These are phyloP conservation scores for Epichloe coenophiala DNA, from an alignment of 2,329 filamentous ascomycete genomes.

Conservation along the genomic window DNA sequence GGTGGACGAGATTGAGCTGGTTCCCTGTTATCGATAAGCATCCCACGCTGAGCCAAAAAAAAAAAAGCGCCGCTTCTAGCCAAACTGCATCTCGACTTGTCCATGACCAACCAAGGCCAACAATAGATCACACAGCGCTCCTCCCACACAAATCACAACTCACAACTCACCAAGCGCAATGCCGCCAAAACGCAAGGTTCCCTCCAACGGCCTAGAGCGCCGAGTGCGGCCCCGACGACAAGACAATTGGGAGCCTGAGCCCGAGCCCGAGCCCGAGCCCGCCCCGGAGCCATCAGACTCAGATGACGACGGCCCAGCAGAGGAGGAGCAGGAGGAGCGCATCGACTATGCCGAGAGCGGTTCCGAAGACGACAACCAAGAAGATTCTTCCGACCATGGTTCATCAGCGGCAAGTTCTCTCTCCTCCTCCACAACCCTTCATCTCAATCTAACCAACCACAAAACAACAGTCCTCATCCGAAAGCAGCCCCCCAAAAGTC, in stretches of 20 bases:
- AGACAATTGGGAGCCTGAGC: conserved; percentile 26
- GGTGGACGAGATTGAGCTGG: too few relatives aligned
- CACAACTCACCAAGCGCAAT: conserved; percentile 6
- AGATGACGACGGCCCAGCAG: conserved; percentile 17
- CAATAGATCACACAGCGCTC: not conserved
- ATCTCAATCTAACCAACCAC: not conserved
- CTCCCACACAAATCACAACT: not conserved
- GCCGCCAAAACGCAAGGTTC: conserved; percentile 27
- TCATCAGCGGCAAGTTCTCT: conserved; percentile 15
- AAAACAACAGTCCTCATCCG: not conserved
- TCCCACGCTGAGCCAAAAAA: not conserved
- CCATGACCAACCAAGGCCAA: not conserved
- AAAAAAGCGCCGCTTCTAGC: not conserved
- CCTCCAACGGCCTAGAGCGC: conserved; percentile 23
- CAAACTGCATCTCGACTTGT: conserved; percentile 8
- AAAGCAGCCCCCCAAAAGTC: conserved; percentile 17
- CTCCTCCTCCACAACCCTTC: conserved; percentile 11
- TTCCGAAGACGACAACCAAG: conserved; percentile 16
- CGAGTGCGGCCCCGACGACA: conserved; percentile 31
- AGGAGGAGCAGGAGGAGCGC: conserved; percentile 12
- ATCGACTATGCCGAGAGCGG: conserved; percentile 15
- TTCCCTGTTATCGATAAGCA: conserved; percentile 4
- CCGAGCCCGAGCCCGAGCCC: conserved; percentile 20
- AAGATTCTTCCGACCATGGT: conserved; percentile 16
- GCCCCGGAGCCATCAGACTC: conserved; percentile 11